These are phyloP conservation scores for Striga hermonthica DNA, from an alignment of 305 asterid species.

Conservation along the genomic window DNA sequence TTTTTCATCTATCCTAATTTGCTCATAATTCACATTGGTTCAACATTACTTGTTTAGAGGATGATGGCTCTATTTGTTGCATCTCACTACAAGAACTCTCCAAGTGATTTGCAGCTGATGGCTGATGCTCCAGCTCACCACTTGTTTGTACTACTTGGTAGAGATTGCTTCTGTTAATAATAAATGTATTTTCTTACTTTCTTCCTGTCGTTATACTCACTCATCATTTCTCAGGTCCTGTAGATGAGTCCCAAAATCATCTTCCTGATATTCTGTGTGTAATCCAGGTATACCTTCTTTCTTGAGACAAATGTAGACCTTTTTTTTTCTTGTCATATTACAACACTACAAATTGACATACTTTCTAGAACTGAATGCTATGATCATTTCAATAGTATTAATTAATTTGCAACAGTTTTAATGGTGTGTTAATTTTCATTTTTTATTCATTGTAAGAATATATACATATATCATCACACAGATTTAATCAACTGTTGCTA, in stretches of 20 bases:
- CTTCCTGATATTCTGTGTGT: conserved; percentile 91
- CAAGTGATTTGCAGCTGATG: conserved; percentile 88
- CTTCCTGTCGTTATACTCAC: conserved; percentile 27
- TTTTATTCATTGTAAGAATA: too few species aligned
- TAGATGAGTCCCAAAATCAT: conserved; percentile 73
- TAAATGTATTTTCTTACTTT: conserved; percentile 13
- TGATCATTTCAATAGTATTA: background rate
- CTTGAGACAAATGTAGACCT: background rate
- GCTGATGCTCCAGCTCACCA: conserved; percentile 99
- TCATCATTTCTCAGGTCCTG: conserved; percentile 64
- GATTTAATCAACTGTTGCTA: background rate
- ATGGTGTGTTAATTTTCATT: background rate
- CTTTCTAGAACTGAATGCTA: background rate
- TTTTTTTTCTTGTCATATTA: background rate
- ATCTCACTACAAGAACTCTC: conserved; percentile 94
- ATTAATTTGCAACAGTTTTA: background rate
- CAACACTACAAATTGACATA: background rate
- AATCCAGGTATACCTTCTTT: conserved; percentile 57
- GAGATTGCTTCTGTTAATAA: conserved; percentile 20
- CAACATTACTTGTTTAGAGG: conserved; percentile 49
- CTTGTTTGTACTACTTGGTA: conserved; percentile 95
- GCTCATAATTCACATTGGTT: conserved; percentile 21
- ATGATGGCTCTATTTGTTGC: conserved; percentile 98
- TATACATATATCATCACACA: too few species aligned
- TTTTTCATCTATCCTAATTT: conserved; percentile 7